Conservation (phyloP, 495 filamentous ascomycete species). For the Podospora australis region DNA sequence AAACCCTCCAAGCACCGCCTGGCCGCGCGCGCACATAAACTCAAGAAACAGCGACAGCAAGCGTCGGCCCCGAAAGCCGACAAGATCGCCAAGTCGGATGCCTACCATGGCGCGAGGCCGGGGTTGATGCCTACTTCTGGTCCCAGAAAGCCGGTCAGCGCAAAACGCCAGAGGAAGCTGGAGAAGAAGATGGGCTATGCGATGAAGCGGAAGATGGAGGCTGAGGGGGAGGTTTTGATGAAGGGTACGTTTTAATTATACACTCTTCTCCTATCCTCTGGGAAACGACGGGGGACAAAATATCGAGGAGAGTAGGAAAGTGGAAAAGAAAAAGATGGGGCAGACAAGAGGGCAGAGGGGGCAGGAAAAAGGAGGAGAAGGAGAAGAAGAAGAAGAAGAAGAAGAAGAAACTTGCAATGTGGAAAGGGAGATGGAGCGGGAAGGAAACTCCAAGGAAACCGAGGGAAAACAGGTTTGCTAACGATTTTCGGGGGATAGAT, state of each 20-base stretch:
- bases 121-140: constrained; percentile 41
- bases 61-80: constrained; percentile 14
- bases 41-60: constrained; percentile 23
- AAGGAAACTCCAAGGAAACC: too few relatives aligned
- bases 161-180: constrained; percentile 39
- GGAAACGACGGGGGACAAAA: neutral
- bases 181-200: constrained; percentile 36
- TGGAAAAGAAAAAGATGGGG: too few relatives aligned
- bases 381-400: constrained; percentile 1
- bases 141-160: constrained; percentile 31
- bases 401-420: too few relatives aligned
- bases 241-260: constrained; percentile 30
- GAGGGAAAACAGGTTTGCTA: neutral
- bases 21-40: constrained; percentile 27
- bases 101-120: constrained; percentile 28
- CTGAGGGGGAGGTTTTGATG: constrained; percentile 35
- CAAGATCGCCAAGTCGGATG: constrained; percentile 28
- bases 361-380: neutral
- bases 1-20: constrained; percentile 37
- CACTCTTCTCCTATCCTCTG: neutral
- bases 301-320: neutral
- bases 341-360: too few relatives aligned
- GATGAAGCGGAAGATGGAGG: constrained; percentile 35
- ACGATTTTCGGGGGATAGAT: neutral
- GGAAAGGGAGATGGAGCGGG: too few relatives aligned